Base-by-base conservation (phyloP, 1,284 basidiomycete genomes). In the Malassezia sp. region DNA sequence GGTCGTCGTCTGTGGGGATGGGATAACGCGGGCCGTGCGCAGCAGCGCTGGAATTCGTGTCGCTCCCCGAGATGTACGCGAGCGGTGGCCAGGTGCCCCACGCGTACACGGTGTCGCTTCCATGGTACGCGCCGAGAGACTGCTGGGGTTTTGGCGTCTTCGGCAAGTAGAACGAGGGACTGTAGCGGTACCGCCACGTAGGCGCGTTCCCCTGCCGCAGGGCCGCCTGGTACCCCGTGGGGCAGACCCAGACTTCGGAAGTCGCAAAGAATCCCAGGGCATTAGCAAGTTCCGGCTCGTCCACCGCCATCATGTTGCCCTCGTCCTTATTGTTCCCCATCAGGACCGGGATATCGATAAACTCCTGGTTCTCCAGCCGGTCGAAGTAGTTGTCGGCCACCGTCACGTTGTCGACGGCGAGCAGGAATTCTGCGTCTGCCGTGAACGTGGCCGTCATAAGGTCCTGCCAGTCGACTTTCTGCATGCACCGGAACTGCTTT, bases 101-200 rank as follows among this genome's bases (percentile, higher is more conserved):
- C 18, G 48, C 34, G 15, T 50, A 50, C 8, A 42, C 15, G 26
- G 48, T 50, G 32, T 50, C 48, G 26, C 42, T 41, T 12, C 48
- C 48, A 17, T 50, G 48, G 38, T 23, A 50, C 4, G 37, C 36
- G 14, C 37, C n/a, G 2, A 50, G 48, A 18, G 27, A 15, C n/a
- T 23, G 33, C 20, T 45, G 41, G 15, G 33, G 9, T 20, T 37
- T 27, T 10, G 48, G 48, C 14, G 38, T 50, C 11, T 26, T 31
- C 2, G 48, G 48, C 18, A 50, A 21, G 17, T 42, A 50, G 31
- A 50, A 36, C 15, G 42, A 38, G 9, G 48, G 42, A 15, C 48
- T 42, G 35, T 42, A 52, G 20, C 40, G 50, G 45, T 52, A 52
- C 15, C 50, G 50, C 45, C 45, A 52, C 3, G 50, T 52, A 2